phyloP scores from a whole-genome alignment of 2,329 filamentous ascomycete species.

The Cucurbitaria berberidis region DNA sequence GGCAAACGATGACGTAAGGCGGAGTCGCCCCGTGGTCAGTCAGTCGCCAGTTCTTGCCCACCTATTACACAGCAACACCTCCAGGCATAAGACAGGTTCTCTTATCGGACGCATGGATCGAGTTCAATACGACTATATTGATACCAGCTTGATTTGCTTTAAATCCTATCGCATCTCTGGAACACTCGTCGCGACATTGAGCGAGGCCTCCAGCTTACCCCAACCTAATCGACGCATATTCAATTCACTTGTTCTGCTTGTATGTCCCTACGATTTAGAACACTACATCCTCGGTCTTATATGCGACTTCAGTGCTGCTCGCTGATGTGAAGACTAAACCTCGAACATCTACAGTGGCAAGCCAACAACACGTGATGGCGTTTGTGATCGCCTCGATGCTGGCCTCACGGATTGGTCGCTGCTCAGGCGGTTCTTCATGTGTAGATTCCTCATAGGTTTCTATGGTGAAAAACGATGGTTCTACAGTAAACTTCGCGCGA shows the following conservation, averaged over 20 bases:
- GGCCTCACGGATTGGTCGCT: slow-evolving; percentile 53
- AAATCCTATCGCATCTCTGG: not conserved
- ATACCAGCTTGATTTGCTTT: not conserved
- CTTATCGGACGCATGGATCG: no score
- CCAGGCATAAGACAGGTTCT: not conserved
- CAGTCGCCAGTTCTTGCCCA: not conserved
- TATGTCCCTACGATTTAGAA: slow-evolving; percentile 84
- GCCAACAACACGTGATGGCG: slow-evolving; percentile 75
- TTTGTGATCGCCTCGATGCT: slow-evolving; percentile 71
- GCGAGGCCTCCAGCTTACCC: not conserved
- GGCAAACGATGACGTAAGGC: slow-evolving; percentile 6
- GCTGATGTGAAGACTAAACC: slow-evolving; percentile 76
- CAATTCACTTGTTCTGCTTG: slow-evolving; percentile 64
- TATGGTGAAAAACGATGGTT: no score
- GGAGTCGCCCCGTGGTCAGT: not conserved
- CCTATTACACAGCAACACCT: not conserved
- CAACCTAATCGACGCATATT: not conserved
- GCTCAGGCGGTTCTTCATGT: no score
- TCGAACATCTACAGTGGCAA: slow-evolving; percentile 69
- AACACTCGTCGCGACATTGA: not conserved
- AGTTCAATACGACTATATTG: no score
- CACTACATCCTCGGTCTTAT: slow-evolving; percentile 70
- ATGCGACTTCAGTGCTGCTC: slow-evolving; percentile 66
- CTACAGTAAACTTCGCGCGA: not conserved
- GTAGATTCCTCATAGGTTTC: no score